Evolutionary conservation across 1,139 yeast genomes (phyloP), one percentile per base, ranked within the genome.

Genomic region (Taphrina pruni): DNA sequence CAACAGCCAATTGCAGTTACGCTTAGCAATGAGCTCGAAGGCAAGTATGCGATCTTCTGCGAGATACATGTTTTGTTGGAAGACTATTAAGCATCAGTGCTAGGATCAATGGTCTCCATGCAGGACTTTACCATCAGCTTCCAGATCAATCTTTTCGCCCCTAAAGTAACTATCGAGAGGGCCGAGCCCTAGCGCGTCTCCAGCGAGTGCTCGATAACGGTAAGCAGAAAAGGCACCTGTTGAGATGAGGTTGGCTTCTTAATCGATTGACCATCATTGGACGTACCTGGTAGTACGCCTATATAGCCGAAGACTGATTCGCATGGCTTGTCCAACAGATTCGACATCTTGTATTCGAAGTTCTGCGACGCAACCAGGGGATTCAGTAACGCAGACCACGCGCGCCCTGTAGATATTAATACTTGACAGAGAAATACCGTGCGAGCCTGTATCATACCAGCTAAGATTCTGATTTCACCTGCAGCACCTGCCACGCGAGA

Each of bases 11-110:
- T 87, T 88, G 65, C 91, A 94, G 71, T 87, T 85, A 74, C 83
- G 85, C 76, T 94, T 93, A 6, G 98, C 96, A 12, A 94, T 95
- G 70, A 94, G 83, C 78, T 94, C 99, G 97, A 98, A 94, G 79
- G 98, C 94, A 73, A 94, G 81, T 74, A 94, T 93, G 81, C 99
- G 88, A 79, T 94, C 99, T 80, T 94, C 99, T 0, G 99, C 99
- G 71, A 94, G 82, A 76, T 94, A 94, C 98, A 94, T 94, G 78
- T 94, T 94, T 3, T 97, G 97, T 64, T 95, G 92, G 97, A 94
- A 92, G 74, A 50, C 73, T 74, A 9, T 80, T 7, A 50, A 12
- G 9, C 12, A 77, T 66, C 80, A 73, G 46, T 45, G 14, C 14
- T 12, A 20, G 41, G 21, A 9, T 7, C 12, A 9, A 39, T 36